Conservation (phyloP, 2,329 filamentous ascomycete genomes). For the Clonostachys solani region DNA sequence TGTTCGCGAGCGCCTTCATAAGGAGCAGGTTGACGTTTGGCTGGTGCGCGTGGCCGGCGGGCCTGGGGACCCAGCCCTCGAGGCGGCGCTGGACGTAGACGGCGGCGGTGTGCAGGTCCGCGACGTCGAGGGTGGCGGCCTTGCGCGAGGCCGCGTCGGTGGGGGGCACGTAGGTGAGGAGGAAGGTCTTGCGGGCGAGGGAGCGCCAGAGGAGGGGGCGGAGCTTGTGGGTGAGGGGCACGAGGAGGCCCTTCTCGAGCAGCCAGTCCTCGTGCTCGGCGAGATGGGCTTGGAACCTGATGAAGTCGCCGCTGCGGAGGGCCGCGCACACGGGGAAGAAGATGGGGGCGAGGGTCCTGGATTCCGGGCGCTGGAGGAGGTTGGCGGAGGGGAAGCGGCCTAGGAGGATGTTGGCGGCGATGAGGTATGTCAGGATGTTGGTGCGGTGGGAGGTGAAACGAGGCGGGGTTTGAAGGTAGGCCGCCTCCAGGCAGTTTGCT, state of each 20-base stretch:
- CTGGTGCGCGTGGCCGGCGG: conserved; percentile 29
- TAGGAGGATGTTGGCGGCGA: conserved; percentile 77
- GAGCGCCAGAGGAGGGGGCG: conserved; percentile 83
- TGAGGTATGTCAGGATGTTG: conserved; percentile 78
- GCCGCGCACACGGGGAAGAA: conserved; percentile 73
- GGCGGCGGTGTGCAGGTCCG: conserved; percentile 61
- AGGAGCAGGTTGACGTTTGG: conserved; percentile 39
- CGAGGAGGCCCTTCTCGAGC: conserved; percentile 67
- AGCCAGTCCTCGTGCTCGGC: conserved; percentile 67
- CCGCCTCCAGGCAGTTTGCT: conserved; percentile 68
- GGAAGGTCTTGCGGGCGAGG: conserved; percentile 71
- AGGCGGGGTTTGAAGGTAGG: conserved; percentile 66
- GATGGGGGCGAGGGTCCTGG: conserved; percentile 55
- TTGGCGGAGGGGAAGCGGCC: conserved; percentile 71
- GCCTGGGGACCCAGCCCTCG: conserved; percentile 46
- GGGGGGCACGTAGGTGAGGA: conserved; percentile 72
- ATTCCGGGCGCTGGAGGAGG: conserved; percentile 69
- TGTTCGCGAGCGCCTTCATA: conserved; percentile 47
- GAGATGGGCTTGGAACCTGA: conserved; percentile 67
- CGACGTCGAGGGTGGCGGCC: conserved; percentile 71
- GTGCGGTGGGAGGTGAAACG: conserved; percentile 68
- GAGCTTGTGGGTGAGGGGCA: conserved; percentile 72
- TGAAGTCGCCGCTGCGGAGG: conserved; percentile 70
- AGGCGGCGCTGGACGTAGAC: conserved; percentile 60
- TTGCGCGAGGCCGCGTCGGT: conserved; percentile 47